Conservation (phyloP, 305 asterid genomes). For the Plantago lanceolata region DNA sequence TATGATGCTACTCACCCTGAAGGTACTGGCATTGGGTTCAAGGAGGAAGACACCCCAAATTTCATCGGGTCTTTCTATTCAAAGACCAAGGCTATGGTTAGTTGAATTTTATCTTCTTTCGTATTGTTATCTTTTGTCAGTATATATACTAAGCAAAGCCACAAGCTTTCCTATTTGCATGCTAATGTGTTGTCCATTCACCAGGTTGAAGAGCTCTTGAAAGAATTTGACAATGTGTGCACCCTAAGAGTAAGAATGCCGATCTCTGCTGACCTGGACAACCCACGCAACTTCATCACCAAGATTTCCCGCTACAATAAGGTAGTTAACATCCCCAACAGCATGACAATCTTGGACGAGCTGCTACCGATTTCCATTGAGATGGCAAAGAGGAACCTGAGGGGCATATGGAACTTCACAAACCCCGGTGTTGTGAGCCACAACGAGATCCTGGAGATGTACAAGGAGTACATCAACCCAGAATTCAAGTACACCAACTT, state of each 20-base stretch:
- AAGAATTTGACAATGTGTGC: constrained; percentile 67
- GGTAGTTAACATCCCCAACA: constrained; percentile 75
- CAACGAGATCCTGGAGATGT: constrained; percentile 70
- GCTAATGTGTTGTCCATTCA: constrained; percentile 18
- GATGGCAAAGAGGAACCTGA: constrained; percentile 69
- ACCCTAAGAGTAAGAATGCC: constrained; percentile 73
- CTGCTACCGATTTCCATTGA: constrained; percentile 67
- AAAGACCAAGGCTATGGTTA: constrained; percentile 79
- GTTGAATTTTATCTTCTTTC: constrained; percentile 3
- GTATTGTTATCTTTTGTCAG: neutral
- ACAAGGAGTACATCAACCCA: constrained; percentile 56
- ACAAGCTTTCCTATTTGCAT: neutral
- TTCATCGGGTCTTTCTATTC: constrained; percentile 70
- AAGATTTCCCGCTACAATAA: constrained; percentile 60
- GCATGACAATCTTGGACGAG: constrained; percentile 72
- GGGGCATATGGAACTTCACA: constrained; percentile 70
- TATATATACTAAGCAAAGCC: too few relatives aligned
- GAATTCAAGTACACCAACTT: constrained; percentile 51
- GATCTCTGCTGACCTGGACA: constrained; percentile 56
- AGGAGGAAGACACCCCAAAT: constrained; percentile 72
- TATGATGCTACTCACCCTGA: constrained; percentile 62
- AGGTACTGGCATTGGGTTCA: constrained; percentile 69
- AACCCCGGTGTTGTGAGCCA: constrained; percentile 75
- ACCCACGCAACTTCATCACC: constrained; percentile 71
- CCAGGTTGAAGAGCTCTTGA: constrained; percentile 70